Conservation (phyloP, 2,329 filamentous ascomycete genomes). For the Mycosphaerella arachidis region DNA sequence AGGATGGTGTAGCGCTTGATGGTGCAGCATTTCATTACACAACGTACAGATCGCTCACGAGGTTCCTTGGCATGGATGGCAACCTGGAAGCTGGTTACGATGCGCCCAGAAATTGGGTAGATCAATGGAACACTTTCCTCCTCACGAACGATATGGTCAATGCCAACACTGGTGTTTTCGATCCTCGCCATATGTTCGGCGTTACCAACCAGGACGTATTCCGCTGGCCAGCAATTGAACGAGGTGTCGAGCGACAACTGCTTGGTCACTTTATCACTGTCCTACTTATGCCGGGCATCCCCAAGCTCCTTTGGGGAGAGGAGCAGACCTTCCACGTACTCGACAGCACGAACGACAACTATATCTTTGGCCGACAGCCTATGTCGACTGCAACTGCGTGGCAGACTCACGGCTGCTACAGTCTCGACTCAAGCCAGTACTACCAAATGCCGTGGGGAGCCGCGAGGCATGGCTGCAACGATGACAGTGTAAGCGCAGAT, state of each 20-base stretch:
- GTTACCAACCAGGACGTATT: constrained; percentile 62
- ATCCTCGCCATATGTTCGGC: constrained; percentile 60
- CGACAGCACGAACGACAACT: constrained; percentile 59
- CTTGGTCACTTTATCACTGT: constrained; percentile 56
- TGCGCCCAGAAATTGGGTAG: constrained; percentile 48
- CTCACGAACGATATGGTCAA: constrained; percentile 57
- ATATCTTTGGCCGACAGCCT: constrained; percentile 60
- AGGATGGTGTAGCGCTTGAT: constrained; percentile 51
- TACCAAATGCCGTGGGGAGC: constrained; percentile 52
- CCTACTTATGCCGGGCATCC: constrained; percentile 55
- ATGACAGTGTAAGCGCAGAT: constrained; percentile 53
- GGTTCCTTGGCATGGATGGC: constrained; percentile 56
- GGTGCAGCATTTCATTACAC: constrained; percentile 60
- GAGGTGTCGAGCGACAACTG: constrained; percentile 52
- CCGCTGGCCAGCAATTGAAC: constrained; percentile 55
- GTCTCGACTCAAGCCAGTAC: constrained; percentile 51
- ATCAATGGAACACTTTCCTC: constrained; percentile 53
- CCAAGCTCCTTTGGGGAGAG: constrained; percentile 57
- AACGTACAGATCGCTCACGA: constrained; percentile 53
- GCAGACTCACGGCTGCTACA: constrained; percentile 60
- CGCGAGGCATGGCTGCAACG: constrained; percentile 51
- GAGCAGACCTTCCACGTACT: constrained; percentile 60
- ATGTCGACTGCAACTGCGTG: constrained; percentile 58
- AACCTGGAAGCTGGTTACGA: constrained; percentile 51
- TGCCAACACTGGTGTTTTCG: constrained; percentile 54